Evolutionary conservation across 768 basidiomycete species (phyloP).

Genomic region (Xanthoconium stramineum): DNA sequence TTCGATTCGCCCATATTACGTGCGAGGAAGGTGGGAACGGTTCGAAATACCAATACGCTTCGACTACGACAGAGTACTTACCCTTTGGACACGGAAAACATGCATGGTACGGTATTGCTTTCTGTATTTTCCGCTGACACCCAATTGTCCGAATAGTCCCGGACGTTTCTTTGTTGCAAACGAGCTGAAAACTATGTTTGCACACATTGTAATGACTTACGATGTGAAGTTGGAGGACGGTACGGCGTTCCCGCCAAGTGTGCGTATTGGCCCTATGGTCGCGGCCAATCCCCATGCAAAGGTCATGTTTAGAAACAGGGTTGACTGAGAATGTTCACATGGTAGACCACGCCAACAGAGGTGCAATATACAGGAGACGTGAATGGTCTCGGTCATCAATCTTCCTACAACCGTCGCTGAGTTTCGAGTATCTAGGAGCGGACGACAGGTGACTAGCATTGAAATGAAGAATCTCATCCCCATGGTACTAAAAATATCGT

Average conservation of each 20-base stretch:
- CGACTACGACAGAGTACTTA: slow-evolving; percentile 31
- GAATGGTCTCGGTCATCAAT: too few species aligned
- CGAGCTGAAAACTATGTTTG: background rate
- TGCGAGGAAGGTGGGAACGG: background rate
- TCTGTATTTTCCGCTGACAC: background rate
- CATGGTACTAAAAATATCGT: too few species aligned
- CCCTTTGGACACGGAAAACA: slow-evolving; percentile 34
- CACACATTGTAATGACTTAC: background rate
- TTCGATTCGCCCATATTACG: background rate
- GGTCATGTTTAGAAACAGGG: background rate
- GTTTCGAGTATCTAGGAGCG: too few species aligned
- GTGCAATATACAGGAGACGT: too few species aligned
- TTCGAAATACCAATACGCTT: slow-evolving; percentile 22
- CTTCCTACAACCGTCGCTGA: too few species aligned
- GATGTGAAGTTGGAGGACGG: background rate
- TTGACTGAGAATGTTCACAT: background rate
- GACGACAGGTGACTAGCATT: too few species aligned
- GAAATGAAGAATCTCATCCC: too few species aligned
- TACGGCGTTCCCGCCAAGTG: background rate
- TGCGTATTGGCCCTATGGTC: background rate
- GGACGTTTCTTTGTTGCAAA: background rate
- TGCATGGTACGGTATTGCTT: slow-evolving; percentile 3
- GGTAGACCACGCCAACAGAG: too few species aligned
- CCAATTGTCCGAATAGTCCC: background rate
- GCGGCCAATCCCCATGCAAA: background rate